A percentile compares a stretch with the other conserved stretches of the same genome.
Conservation (phyloP, 495 filamentous ascomycete species). For the Penicillium egyptiacum region DNA sequence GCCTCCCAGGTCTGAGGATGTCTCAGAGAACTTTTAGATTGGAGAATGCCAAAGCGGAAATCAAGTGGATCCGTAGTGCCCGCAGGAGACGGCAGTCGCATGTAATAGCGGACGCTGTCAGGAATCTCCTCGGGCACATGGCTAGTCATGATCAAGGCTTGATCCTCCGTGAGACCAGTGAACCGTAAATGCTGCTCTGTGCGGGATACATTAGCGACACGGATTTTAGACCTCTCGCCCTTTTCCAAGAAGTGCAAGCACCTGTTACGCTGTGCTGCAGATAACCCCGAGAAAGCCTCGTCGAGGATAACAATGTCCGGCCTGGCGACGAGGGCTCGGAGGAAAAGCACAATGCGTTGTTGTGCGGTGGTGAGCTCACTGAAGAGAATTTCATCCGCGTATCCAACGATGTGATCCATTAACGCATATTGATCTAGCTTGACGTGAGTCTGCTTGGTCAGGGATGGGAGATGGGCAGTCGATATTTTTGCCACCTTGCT, state of each 20-base stretch:
- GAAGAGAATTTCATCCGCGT: slow-evolving; percentile 70
- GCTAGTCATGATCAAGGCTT: slow-evolving; percentile 83
- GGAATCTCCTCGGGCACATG: slow-evolving; percentile 92
- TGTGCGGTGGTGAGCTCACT: slow-evolving; percentile 72
- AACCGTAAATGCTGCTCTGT: slow-evolving; percentile 6
- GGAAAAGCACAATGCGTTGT: slow-evolving; percentile 81
- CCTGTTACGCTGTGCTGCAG: slow-evolving; percentile 75
- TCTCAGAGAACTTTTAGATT: slow-evolving; percentile 16
- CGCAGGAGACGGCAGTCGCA: slow-evolving; percentile 63
- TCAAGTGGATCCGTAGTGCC: slow-evolving; percentile 47
- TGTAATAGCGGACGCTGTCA: slow-evolving; percentile 71
- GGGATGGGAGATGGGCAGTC: slow-evolving; percentile 18
- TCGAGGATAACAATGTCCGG: slow-evolving; percentile 91
- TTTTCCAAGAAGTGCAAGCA: slow-evolving; percentile 74
- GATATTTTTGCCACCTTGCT: slow-evolving; percentile 15
- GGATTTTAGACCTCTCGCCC: slow-evolving; percentile 43
- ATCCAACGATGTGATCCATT: slow-evolving; percentile 50
- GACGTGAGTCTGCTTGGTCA: slow-evolving; percentile 1
- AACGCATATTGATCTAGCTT: slow-evolving; percentile 12
- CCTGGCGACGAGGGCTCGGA: slow-evolving; percentile 77
- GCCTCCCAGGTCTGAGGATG: slow-evolving; percentile 29
- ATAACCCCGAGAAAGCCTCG: slow-evolving; percentile 90
- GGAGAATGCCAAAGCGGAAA: slow-evolving; percentile 40
- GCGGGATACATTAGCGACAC: background rate
- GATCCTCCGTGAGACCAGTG: slow-evolving; percentile 55